Conservation (phyloP, 176 grass and related monocot species). For the Puya raimondii region DNA sequence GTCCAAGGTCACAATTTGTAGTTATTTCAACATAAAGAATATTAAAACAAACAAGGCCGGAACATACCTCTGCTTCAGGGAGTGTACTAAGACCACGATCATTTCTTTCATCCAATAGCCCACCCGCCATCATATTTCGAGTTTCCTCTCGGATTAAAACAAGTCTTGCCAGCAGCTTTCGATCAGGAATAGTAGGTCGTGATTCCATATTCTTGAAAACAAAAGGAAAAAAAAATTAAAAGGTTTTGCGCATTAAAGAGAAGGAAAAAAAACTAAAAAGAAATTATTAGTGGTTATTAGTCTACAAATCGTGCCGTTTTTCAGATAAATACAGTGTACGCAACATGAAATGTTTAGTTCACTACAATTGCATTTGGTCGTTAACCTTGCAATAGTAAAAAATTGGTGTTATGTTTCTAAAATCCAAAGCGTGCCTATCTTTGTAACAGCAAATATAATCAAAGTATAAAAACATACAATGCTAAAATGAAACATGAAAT, state of each 20-base stretch:
- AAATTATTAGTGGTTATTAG: too few relatives aligned
- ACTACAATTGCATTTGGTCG: too few relatives aligned
- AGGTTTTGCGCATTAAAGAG: background rate
- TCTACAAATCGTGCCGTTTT: too few relatives aligned
- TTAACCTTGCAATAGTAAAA: too few relatives aligned
- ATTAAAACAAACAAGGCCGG: background rate
- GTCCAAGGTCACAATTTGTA: too few relatives aligned
- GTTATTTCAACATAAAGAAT: background rate
- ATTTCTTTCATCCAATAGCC: conserved; percentile 96
- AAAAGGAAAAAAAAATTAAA: background rate
- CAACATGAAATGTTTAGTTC: too few relatives aligned
- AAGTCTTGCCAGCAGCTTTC: conserved; percentile 77
- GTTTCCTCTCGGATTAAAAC: conserved; percentile 90
- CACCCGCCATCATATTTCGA: conserved; percentile 92
- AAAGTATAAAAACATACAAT: too few relatives aligned
- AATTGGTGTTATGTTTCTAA: too few relatives aligned
- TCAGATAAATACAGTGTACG: too few relatives aligned
- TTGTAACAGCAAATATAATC: too few relatives aligned
- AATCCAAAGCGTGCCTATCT: too few relatives aligned
- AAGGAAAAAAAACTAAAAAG: background rate
- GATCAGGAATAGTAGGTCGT: conserved; percentile 57
- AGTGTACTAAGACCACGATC: conserved; percentile 73
- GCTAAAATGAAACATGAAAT: too few relatives aligned
- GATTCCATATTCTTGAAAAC: conserved; percentile 68
- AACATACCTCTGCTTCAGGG: conserved; percentile 75